Conservation (phyloP, 352 stramenopile genomes). For the Pythium phragmiticola region DNA sequence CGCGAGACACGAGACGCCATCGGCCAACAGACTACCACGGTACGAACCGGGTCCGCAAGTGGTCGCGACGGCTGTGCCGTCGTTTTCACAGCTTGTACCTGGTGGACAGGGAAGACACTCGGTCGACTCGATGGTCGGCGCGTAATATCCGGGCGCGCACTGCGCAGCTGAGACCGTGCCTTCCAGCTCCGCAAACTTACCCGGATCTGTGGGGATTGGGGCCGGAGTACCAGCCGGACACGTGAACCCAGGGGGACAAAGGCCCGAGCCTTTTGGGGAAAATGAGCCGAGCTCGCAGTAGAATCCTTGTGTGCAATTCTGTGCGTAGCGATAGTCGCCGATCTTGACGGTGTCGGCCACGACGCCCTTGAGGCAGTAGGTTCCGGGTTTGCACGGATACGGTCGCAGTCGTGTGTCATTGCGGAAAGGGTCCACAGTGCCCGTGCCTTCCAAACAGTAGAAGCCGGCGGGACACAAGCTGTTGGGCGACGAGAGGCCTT, state of each 20-base stretch:
- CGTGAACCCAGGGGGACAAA: constrained; percentile 93
- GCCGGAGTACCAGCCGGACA: constrained; percentile 92
- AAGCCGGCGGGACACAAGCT: constrained; percentile 93
- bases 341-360: constrained; percentile 85
- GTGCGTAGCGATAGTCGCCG: constrained; percentile 89
- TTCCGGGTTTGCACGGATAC: constrained; percentile 94
- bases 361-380: constrained; percentile 95
- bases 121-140: constrained; percentile 94
- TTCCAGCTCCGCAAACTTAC: constrained; percentile 90
- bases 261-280: constrained; percentile 90
- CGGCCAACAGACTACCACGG: constrained; percentile 75
- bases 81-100: constrained; percentile 90
- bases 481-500: constrained; percentile 86
- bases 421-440: constrained; percentile 93
- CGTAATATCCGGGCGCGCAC: constrained; percentile 95
- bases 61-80: constrained; percentile 84
- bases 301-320: constrained; percentile 94
- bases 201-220: constrained; percentile 91
- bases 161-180: constrained; percentile 90
- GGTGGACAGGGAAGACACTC: constrained; percentile 92
- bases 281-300: constrained; percentile 94
- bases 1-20: constrained; percentile 88
- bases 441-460: constrained; percentile 94
- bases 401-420: constrained; percentile 96
- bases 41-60: constrained; percentile 94